Evolutionary conservation across 2,329 filamentous ascomycete genomes (phyloP), one percentile per base, ranked within the genome.

Genomic region (Neofusicoccum parvum): DNA sequence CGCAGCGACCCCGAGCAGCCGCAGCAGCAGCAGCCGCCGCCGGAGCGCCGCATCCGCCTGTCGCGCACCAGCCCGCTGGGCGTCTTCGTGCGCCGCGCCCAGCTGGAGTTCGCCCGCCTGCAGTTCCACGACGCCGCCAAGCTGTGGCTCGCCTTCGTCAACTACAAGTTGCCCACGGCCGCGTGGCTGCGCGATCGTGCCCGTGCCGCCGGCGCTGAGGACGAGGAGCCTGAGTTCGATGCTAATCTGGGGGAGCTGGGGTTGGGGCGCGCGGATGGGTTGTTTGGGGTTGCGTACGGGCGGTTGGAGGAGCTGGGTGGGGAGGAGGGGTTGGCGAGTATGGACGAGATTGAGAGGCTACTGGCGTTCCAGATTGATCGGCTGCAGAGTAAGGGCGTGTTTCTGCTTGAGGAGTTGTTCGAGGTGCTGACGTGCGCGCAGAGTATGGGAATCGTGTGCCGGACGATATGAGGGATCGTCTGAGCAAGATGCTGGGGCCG

Each of bases 321-420:
- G 23, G 63, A 59, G 74, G 76, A 75, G 6, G 76, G 78, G 39
- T 75, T 76, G 36, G 83, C 92, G 64, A 95, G 92, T 76, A 88
- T 87, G 0, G 89, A 94, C 70, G 92, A 96, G 73, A 83, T 95
- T 7, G 92, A 96, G 74, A 87, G 86, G 36, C 80, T 97, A 34
- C 80, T 98, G 20, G 92, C 96, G 70, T 96, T 95, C 70, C 94
- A 97, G 73, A 89, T 98, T 43, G 89, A 92, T 68, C 88, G 92
- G 75, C 88, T 97, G 80, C 94, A 97, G 75, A 91, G 90, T 90
- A 79, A 60, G 56, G 14, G 5, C 5, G 15, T 17, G 23, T 62
- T 17, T 9, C 5, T 17, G 14, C 36, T 5, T 27, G 32, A 11
- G 20, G 3, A 3, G n/a, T 5, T 17, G 14, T 5, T 34, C 20